Evolutionary conservation across 495 filamentous ascomycete species (phyloP).

Genomic region (Cercophora newfieldiana): DNA sequence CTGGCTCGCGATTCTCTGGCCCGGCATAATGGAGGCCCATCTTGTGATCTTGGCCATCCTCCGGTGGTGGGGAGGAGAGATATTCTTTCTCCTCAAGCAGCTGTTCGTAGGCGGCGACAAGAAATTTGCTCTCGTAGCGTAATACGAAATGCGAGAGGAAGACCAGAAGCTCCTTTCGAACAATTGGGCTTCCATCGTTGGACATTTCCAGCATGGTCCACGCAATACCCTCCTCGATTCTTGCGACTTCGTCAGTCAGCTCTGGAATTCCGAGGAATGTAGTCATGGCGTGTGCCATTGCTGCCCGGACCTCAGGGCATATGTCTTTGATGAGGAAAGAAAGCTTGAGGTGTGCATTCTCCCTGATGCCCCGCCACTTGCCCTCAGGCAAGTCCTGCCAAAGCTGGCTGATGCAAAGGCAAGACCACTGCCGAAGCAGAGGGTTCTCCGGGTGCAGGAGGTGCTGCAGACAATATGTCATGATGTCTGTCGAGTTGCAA

Average conservation of each 20-base stretch:
- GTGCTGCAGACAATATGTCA: constrained; percentile 78
- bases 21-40: constrained; percentile 57
- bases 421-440: constrained; percentile 91
- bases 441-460: constrained; percentile 84
- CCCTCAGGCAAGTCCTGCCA: constrained; percentile 90
- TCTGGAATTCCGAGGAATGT: constrained; percentile 93
- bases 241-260: constrained; percentile 83
- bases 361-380: constrained; percentile 89
- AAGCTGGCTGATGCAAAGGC: constrained; percentile 91
- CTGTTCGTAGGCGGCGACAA: constrained; percentile 90
- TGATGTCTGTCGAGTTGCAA: constrained; percentile 79
- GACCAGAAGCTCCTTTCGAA: constrained; percentile 87
- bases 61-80: constrained; percentile 47
- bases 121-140: constrained; percentile 87
- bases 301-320: constrained; percentile 91
- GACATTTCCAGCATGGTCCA: constrained; percentile 82
- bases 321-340: constrained; percentile 80
- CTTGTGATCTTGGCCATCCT: constrained; percentile 56
- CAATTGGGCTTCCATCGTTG: constrained; percentile 87
- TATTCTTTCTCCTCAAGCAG: constrained; percentile 80
- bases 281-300: constrained; percentile 89
- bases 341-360: constrained; percentile 74
- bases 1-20: constrained; percentile 48
- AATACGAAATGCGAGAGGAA: constrained; percentile 92
- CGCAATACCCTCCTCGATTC: constrained; percentile 85